Base-by-base conservation (phyloP, 2,329 filamentous ascomycete species). In the Penicillium sp. region DNA sequence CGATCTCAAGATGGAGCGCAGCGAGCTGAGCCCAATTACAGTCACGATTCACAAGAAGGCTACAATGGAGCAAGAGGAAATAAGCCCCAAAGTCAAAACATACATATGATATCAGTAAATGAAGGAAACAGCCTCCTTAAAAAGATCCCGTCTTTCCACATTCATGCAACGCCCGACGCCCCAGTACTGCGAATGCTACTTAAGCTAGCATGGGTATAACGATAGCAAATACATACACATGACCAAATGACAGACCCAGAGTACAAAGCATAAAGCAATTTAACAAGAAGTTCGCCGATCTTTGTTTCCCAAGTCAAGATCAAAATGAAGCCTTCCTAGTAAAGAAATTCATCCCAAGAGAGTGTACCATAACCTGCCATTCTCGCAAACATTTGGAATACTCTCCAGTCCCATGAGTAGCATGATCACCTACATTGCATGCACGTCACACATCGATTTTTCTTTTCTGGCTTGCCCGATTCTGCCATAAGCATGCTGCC, bases 161-260 rank as follows among this genome's bases (percentile, higher is more conserved):
- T 53, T 43, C 39, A 57, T 47, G 21, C 53, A 58, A 63, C 60
- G 57, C 62, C 60, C 46, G 53, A 58, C 58, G 52, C 52, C 58
- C 58, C 53, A 55, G 58, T 57, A 46, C 57, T 62, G 55, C 60
- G 41, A 45, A 60, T 60, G 44, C 52, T 44, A 53, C n/a, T 11
- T 52, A 22, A 41, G 53, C 56, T 53, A 55, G 60, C 60, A 64
- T 64, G 58, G 62, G 60, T 66, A 66, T 64, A 61, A 55, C 45
- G 52, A 57, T 33, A 56, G 29, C 37, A 49, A 46, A 48, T 14
- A 53, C 16, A 45, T 49, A 44, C 52, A 47, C 41, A 50, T 27
- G 22, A 44, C 47, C 43, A 31, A 33, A 45, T 27, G 7, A 41
- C 35, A 37, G 10, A 27, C 33, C 48, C 22, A 50, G 22, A 33